Conservation (phyloP, 2,329 filamentous ascomycete genomes). For the Phialophora tarda region DNA sequence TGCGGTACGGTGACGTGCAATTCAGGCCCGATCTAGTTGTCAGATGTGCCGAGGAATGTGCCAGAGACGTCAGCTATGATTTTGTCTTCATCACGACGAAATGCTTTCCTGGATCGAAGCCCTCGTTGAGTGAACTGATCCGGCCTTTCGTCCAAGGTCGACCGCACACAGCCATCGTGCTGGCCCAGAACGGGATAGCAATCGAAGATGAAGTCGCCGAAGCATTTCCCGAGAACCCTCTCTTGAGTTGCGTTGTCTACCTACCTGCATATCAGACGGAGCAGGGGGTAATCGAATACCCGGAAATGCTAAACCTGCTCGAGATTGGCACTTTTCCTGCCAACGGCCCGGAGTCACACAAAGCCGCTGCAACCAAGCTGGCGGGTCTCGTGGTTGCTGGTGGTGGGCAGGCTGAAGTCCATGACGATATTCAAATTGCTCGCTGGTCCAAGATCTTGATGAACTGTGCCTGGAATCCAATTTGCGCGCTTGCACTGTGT, state of each 20-base stretch:
- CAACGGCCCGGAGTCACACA: conserved; percentile 38
- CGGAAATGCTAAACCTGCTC: conserved; percentile 53
- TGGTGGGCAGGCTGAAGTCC: conserved; percentile 55
- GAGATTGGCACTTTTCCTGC: conserved; percentile 59
- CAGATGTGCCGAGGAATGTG: conserved; percentile 61
- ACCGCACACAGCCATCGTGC: conserved; percentile 59
- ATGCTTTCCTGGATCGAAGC: conserved; percentile 60
- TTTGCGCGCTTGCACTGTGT: conserved; percentile 58
- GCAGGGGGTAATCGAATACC: conserved; percentile 56
- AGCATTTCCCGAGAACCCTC: conserved; percentile 57
- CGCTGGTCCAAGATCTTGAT: conserved; percentile 54
- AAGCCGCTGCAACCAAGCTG: conserved; percentile 46
- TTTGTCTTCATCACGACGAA: conserved; percentile 65
- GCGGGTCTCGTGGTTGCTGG: conserved; percentile 51
- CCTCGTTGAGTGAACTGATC: conserved; percentile 58
- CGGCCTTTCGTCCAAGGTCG: conserved; percentile 56
- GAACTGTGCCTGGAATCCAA: conserved; percentile 59
- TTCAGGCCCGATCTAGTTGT: conserved; percentile 68
- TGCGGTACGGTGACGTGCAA: conserved; percentile 68
- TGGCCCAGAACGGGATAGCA: conserved; percentile 67
- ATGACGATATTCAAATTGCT: conserved; percentile 42
- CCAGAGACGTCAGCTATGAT: conserved; percentile 52
- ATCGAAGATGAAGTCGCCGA: conserved; percentile 62
- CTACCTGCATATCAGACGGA: conserved; percentile 57
- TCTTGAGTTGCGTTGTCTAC: conserved; percentile 63